phyloP scores from a whole-genome alignment of 2,329 filamentous ascomycete species.

The Lecanicillium sp. region DNA sequence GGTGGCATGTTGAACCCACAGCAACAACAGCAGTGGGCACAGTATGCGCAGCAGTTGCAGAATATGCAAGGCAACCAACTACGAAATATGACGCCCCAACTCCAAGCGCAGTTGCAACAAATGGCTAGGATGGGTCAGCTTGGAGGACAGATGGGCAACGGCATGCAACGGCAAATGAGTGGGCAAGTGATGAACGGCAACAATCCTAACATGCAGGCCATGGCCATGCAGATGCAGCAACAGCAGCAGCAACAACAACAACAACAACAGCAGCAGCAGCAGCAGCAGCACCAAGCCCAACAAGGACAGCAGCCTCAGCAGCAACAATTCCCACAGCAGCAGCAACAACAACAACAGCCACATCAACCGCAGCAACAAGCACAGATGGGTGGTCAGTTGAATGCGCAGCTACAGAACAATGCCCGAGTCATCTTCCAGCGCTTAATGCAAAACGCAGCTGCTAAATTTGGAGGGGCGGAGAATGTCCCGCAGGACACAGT shows the following conservation, averaged over 20 bases:
- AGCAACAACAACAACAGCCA: conserved; percentile 13
- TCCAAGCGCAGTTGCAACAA: conserved; percentile 29
- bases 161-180: conserved; percentile 27
- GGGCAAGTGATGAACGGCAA: conserved; percentile 23
- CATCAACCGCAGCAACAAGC: conserved; percentile 3
- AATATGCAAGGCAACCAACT: conserved; percentile 29
- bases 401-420: conserved; percentile 25
- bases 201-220: conserved; percentile 19
- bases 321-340: conserved; percentile 24
- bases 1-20: conserved; percentile 32
- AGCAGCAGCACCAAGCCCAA: conserved; percentile 20
- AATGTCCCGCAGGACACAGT: conserved; percentile 38
- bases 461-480: conserved; percentile 31
- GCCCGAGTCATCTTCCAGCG: conserved; percentile 30
- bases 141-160: conserved; percentile 27
- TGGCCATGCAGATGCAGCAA: conserved; percentile 22
- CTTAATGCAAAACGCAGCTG: conserved; percentile 23
- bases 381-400: conserved; percentile 18
- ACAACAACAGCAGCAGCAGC: conserved; percentile 23
- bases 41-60: conserved; percentile 34
- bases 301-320: conserved; percentile 20
- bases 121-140: conserved; percentile 24
- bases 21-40: conserved; percentile 32
- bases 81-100: conserved; percentile 27
- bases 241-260: conserved; percentile 19